Conservation (phyloP, 495 filamentous ascomycete genomes). For the Hypoxylon rickii region DNA sequence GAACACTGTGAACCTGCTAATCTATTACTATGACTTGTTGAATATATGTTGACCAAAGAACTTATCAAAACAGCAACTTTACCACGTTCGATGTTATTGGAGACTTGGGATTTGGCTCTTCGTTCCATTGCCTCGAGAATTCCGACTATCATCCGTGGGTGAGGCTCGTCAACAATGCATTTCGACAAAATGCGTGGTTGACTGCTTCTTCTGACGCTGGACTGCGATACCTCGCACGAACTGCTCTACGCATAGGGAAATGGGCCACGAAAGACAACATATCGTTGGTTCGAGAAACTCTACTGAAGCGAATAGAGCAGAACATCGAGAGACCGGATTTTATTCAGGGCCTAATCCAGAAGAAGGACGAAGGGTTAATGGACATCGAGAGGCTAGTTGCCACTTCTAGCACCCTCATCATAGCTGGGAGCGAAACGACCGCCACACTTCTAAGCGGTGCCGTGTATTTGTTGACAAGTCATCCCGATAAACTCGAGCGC, state of each 20-base stretch:
- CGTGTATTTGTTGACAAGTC: conserved; percentile 51
- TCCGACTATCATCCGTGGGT: conserved; percentile 53
- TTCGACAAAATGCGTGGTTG: conserved; percentile 34
- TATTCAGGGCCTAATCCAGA: conserved; percentile 45
- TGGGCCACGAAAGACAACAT: conserved; percentile 33
- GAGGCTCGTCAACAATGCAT: conserved; percentile 41
- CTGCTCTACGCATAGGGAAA: conserved; percentile 1
- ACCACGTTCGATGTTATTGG: conserved; percentile 59
- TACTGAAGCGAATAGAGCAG: conserved; percentile 40
- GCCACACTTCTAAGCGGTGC: conserved; percentile 52
- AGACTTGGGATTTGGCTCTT: conserved; percentile 56
- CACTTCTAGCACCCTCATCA: conserved; percentile 36
- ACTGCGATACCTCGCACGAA: conserved; percentile 12
- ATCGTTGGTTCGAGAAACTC: conserved; percentile 34
- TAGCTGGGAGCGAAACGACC: conserved; percentile 58
- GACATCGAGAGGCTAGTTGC: conserved; percentile 20
- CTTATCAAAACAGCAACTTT: too few relatives aligned
- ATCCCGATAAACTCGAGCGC: conserved; percentile 43
- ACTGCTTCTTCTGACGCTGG: conserved; percentile 23
- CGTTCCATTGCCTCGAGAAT: conserved; percentile 53
- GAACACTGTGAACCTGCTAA: too few relatives aligned
- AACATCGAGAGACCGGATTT: conserved; percentile 43
- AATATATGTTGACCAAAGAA: too few relatives aligned
- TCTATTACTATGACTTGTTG: too few relatives aligned
- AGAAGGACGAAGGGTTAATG: conserved; percentile 41